These are phyloP conservation scores for Yamadazyma triangularis DNA, from an alignment of 1,139 yeast species.

Conservation along the genomic window DNA sequence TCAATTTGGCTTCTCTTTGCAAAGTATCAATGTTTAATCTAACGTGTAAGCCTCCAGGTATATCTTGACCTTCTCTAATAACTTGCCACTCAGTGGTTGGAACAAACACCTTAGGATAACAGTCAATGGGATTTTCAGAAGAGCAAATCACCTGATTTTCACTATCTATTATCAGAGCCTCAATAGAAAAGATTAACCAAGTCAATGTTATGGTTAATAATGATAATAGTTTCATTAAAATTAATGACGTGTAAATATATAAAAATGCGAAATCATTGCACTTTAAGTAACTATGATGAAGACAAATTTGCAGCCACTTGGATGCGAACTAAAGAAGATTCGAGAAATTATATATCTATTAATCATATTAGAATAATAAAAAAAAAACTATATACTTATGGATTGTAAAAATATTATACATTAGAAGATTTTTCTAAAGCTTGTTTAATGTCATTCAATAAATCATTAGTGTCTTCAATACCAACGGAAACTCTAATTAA, in stretches of 20 bases:
- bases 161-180: neutral
- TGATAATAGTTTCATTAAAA: neutral
- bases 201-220: neutral
- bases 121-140: constrained; percentile 41
- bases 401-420: too few relatives aligned
- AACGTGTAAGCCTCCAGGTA: constrained; percentile 78
- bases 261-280: too few relatives aligned
- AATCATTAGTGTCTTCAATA: constrained; percentile 78
- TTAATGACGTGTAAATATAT: too few relatives aligned
- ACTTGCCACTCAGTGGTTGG: constrained; percentile 67
- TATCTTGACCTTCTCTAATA: constrained; percentile 61
- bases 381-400: too few relatives aligned
- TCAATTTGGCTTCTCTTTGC: constrained; percentile 59
- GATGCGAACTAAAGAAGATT: too few relatives aligned
- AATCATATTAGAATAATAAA: too few relatives aligned
- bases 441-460: constrained; percentile 67
- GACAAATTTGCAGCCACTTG: too few relatives aligned
- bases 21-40: constrained; percentile 67
- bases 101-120: constrained; percentile 60
- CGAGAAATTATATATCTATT: too few relatives aligned
- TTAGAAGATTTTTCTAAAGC: constrained; percentile 43
- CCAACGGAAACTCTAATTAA: constrained; percentile 82
- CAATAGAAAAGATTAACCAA: too few relatives aligned
- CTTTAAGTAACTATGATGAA: too few relatives aligned
- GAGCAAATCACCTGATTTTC: constrained; percentile 36